Conservation (phyloP, 2,329 filamentous ascomycete genomes). For the Clarireedia paspali region DNA sequence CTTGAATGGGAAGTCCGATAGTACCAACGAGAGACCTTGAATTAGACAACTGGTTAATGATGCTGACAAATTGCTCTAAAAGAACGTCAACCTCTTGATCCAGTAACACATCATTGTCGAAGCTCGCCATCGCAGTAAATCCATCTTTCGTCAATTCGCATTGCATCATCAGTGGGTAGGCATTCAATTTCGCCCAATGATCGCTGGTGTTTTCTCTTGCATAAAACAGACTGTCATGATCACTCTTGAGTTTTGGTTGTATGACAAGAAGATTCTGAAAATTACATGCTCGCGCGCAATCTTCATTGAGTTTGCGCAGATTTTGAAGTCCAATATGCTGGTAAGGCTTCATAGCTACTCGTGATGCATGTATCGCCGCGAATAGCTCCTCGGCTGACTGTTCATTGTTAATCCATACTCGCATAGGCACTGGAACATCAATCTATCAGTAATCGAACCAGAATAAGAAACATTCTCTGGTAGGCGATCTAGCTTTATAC, state of each 20-base stretch:
- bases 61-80: slow-evolving; percentile 10
- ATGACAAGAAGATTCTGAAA: slow-evolving; percentile 10
- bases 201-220: neutral
- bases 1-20: slow-evolving; percentile 13
- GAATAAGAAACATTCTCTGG: too few species aligned
- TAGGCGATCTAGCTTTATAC: too few species aligned
- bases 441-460: too few species aligned
- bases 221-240: neutral
- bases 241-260: slow-evolving; percentile 2
- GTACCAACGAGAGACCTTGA: neutral
- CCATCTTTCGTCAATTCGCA: slow-evolving; percentile 4
- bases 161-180: slow-evolving; percentile 15
- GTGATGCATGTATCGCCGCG: slow-evolving; percentile 12
- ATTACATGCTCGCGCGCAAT: slow-evolving; percentile 1
- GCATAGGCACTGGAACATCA: slow-evolving; percentile 29
- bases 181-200: slow-evolving; percentile 10
- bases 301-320: neutral
- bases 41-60: neutral
- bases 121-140: slow-evolving; percentile 11
- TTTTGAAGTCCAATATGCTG: slow-evolving; percentile 6
- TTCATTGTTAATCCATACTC: slow-evolving; percentile 28
- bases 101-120: slow-evolving; percentile 8
- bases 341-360: slow-evolving; percentile 27
- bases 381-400: neutral
- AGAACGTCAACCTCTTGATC: slow-evolving; percentile 6